These are phyloP conservation scores for Mycosarcoma maydis DNA, from an alignment of 1,284 basidiomycete species.

Conservation along the genomic window DNA sequence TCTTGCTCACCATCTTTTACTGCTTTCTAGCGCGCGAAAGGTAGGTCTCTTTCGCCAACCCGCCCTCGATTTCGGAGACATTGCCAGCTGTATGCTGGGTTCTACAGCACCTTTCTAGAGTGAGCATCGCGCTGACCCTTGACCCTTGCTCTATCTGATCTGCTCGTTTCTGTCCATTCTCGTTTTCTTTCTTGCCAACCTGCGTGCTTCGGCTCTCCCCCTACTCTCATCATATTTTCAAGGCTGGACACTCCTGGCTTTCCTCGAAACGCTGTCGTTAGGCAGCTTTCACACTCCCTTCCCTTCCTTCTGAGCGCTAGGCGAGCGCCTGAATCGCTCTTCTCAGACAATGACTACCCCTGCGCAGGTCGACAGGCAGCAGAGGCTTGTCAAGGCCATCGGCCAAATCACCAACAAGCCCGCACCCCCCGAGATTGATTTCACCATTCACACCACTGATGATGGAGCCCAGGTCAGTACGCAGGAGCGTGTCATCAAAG, in stretches of 20 bases:
- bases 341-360: conserved; percentile 18
- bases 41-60: background rate
- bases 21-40: background rate
- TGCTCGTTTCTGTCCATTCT: too few relatives aligned
- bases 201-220: too few relatives aligned
- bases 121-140: too few relatives aligned
- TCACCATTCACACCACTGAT: conserved; percentile 68
- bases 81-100: background rate
- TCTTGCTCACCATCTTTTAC: too few relatives aligned
- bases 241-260: too few relatives aligned
- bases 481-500: conserved; percentile 68
- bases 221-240: too few relatives aligned
- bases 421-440: conserved; percentile 66
- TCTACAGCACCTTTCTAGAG: too few relatives aligned
- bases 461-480: conserved; percentile 68
- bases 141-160: too few relatives aligned
- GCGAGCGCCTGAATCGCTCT: background rate
- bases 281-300: background rate
- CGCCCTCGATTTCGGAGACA: background rate
- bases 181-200: too few relatives aligned
- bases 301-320: background rate
- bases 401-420: conserved; percentile 61
- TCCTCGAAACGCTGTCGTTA: background rate
- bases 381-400: conserved; percentile 58
- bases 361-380: conserved; percentile 31